These are phyloP conservation scores for Amphicarpaea edgeworthii DNA, from an alignment of 306 rosid species.

Conservation along the genomic window DNA sequence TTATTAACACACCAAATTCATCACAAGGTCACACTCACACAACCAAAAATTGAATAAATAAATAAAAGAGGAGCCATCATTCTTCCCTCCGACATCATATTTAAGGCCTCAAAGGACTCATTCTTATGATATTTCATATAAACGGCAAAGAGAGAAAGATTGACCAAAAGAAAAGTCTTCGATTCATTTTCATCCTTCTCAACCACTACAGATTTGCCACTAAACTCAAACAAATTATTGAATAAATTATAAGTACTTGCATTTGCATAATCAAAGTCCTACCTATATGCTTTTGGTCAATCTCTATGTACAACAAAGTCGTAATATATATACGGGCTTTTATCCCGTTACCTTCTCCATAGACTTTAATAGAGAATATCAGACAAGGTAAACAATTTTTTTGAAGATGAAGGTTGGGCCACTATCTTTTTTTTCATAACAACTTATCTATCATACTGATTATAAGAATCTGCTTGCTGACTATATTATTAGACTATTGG, in stretches of 20 bases:
- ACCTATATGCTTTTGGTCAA: neutral
- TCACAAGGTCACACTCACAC: neutral
- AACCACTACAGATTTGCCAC: slow-evolving; percentile 27
- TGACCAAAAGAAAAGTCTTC: neutral
- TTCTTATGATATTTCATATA: neutral
- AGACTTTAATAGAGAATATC: too few relatives aligned
- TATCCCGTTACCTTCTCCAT: too few relatives aligned
- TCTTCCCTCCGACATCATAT: neutral
- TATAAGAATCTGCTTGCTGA: neutral
- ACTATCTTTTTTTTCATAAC: neutral
- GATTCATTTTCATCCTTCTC: slow-evolving; percentile 32
- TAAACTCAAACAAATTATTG: slow-evolving; percentile 37
- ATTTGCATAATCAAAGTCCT: too few relatives aligned
- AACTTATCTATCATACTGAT: neutral
- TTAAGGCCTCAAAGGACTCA: neutral
- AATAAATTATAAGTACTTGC: slow-evolving; percentile 15
- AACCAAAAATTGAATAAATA: neutral
- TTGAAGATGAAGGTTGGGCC: neutral
- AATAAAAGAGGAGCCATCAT: neutral
- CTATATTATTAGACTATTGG: neutral
- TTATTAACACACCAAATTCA: slow-evolving; percentile 19
- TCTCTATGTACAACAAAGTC: too few relatives aligned
- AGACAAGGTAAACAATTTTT: neutral
- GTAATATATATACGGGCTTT: too few relatives aligned
- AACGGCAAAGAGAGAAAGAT: neutral